A percentile compares a stretch with the other conserved stretches of the same genome.
These are phyloP conservation scores for Pterulicium gracile DNA, from an alignment of 1,284 basidiomycete species.

Conservation along the genomic window DNA sequence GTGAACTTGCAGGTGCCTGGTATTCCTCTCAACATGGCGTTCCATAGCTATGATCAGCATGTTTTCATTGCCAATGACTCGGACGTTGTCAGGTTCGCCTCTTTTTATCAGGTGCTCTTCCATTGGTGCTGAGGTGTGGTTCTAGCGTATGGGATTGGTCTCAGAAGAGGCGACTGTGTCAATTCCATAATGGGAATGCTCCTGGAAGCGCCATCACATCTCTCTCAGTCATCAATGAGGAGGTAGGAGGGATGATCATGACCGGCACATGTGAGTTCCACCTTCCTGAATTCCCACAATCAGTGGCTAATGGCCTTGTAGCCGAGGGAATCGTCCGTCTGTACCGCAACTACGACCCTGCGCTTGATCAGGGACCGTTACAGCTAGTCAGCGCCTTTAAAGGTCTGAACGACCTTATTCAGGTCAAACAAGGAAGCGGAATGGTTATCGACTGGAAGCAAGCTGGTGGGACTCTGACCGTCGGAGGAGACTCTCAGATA, in stretches of 20 bases:
- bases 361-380: slow-evolving; percentile 49
- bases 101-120: slow-evolving; percentile 6
- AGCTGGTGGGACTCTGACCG: slow-evolving; percentile 72
- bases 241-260: slow-evolving; percentile 85
- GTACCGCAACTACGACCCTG: slow-evolving; percentile 82
- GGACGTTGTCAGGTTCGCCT: slow-evolving; percentile 75
- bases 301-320: slow-evolving; percentile 17
- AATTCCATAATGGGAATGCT: slow-evolving; percentile 87
- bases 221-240: slow-evolving; percentile 93
- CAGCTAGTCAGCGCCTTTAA: slow-evolving; percentile 93
- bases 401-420: slow-evolving; percentile 74
- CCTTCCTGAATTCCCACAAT: too few species aligned
- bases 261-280: slow-evolving; percentile 67
- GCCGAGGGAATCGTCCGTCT: slow-evolving; percentile 90
- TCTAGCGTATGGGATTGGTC: slow-evolving; percentile 93
- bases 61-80: slow-evolving; percentile 80
- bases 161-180: slow-evolving; percentile 62
- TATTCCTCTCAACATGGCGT: slow-evolving; percentile 69
- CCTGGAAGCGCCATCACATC: slow-evolving; percentile 79
- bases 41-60: slow-evolving; percentile 91
- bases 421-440: slow-evolving; percentile 66
- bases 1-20: slow-evolving; percentile 63
- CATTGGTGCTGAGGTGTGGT: slow-evolving; percentile 3
- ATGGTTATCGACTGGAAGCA: slow-evolving; percentile 95
- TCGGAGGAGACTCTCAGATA: slow-evolving; percentile 85